These are phyloP conservation scores for Malus hybrid DNA, from an alignment of 331 rosid species.

Conservation along the genomic window DNA sequence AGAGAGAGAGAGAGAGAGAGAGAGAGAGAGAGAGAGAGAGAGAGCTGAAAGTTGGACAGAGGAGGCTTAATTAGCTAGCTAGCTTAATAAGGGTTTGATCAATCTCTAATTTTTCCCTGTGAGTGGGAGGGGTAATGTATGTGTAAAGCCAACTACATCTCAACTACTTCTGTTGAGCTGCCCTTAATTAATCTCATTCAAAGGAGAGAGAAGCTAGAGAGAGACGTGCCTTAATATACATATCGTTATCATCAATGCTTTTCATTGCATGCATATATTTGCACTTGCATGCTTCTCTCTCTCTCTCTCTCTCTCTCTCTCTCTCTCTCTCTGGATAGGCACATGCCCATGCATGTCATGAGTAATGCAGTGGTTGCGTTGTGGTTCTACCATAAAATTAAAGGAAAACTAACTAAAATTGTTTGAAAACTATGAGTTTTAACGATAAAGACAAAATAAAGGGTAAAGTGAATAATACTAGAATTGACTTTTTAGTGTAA, in stretches of 20 bases:
- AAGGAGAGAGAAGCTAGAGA: not conserved
- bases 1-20: not conserved
- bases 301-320: not conserved
- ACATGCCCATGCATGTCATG: too few relatives aligned
- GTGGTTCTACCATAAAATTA: too few relatives aligned
- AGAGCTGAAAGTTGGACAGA: not conserved
- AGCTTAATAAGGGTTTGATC: not conserved
- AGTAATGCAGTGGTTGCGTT: too few relatives aligned
- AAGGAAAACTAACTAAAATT: too few relatives aligned
- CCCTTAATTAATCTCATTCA: constrained; percentile 13
- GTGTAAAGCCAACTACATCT: constrained; percentile 35
- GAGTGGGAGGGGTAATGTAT: not conserved
- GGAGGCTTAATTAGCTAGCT: too few relatives aligned
- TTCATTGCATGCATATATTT: constrained; percentile 27
- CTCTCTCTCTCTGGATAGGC: not conserved
- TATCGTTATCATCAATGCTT: constrained; percentile 38
- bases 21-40: constrained; percentile 16
- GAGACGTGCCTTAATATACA: constrained; percentile 24
- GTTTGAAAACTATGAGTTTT: too few relatives aligned
- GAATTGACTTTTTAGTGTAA: too few relatives aligned
- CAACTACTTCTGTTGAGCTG: constrained; percentile 51
- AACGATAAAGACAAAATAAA: too few relatives aligned
- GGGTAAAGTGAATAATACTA: too few relatives aligned
- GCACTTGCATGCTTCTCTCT: not conserved
- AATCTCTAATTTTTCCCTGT: not conserved